Conservation (phyloP, 106 monocot genomes). For the Allium sativum region DNA sequence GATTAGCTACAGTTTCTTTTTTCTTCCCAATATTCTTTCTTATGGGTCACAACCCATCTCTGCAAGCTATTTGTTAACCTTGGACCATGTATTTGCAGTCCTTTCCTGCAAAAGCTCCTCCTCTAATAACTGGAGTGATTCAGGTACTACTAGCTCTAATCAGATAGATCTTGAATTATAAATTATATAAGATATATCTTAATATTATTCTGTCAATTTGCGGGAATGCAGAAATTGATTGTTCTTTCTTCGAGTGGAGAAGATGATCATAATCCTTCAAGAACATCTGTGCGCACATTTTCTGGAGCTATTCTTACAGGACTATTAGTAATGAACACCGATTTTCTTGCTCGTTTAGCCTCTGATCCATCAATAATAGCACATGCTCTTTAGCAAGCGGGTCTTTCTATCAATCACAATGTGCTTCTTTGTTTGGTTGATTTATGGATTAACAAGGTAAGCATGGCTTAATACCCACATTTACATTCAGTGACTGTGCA, state of each 20-base stretch:
- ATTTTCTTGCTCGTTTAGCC: slow-evolving; percentile 67
- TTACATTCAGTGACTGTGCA: no score
- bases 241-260: slow-evolving; percentile 58
- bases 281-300: slow-evolving; percentile 54
- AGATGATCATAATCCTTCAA: slow-evolving; percentile 60
- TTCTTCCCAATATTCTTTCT: no score
- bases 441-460: slow-evolving; percentile 92
- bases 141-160: slow-evolving; percentile 43
- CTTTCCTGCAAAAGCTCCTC: slow-evolving; percentile 78
- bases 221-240: slow-evolving; percentile 57
- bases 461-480: no score
- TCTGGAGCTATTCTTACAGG: slow-evolving; percentile 81
- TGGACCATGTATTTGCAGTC: slow-evolving; percentile 36
- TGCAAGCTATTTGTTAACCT: slow-evolving; percentile 6
- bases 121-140: slow-evolving; percentile 62
- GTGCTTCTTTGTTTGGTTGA: slow-evolving; percentile 80
- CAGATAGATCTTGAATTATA: neutral
- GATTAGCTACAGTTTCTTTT: no score
- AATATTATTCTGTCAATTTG: neutral
- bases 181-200: neutral
- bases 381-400: slow-evolving; percentile 53
- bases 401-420: slow-evolving; percentile 59
- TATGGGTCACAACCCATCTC: no score
- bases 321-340: slow-evolving; percentile 85
- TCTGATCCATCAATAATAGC: slow-evolving; percentile 63